Evolutionary conservation across 2,329 filamentous ascomycete species (phyloP), one percentile per base, ranked within the genome.

Genomic region (Aspergillus sp.): DNA sequence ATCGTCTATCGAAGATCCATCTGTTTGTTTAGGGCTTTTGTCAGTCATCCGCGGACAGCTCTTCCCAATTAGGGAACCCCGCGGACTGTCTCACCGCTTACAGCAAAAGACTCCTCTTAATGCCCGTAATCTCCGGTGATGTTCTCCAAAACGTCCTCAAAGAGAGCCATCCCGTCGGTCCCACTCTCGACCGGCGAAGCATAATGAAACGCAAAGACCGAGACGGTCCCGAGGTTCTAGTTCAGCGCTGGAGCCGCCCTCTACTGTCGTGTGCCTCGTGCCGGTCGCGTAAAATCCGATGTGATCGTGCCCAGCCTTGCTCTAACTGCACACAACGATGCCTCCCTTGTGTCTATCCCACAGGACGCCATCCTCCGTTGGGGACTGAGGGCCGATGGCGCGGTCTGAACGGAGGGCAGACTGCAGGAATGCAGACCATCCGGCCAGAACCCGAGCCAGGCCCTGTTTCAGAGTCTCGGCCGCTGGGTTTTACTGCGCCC

Each of bases 261-360:
- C 47, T 57, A 2, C 17, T 59, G 22, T 60, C 59, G 5, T 65
- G 61, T 32, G 38, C 20, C 5, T 45, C 52, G 11, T 64, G 62
- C 44, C 56, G 61, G 9, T 52, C 56, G 16, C 60, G 61, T 47
- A 63, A 64, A 43, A 53, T 58, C 11, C 56, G 61, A 8, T 64
- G 61, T 40, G 55, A 64, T 47, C 56, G 60, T 16, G 26, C 20
- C 13, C 55, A 58, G 19, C 62, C 62, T 19, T 64, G 60, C 33
- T 58, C 55, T 9, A 65, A 60, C 16, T 64, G 59, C 19, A 41
- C 45, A 11, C 57, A 57, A 33, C 47, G 59, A 42, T 51, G 53
- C 4, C 57, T 58, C n/a, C 4, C 49, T 8, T 64, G 61, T 47
- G 52, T 57, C 47, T 64, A 62, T 32, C 14, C 53, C 20, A 54